Conservation (phyloP, 352 stramenopile species). For the Pythium sukuiense region DNA sequence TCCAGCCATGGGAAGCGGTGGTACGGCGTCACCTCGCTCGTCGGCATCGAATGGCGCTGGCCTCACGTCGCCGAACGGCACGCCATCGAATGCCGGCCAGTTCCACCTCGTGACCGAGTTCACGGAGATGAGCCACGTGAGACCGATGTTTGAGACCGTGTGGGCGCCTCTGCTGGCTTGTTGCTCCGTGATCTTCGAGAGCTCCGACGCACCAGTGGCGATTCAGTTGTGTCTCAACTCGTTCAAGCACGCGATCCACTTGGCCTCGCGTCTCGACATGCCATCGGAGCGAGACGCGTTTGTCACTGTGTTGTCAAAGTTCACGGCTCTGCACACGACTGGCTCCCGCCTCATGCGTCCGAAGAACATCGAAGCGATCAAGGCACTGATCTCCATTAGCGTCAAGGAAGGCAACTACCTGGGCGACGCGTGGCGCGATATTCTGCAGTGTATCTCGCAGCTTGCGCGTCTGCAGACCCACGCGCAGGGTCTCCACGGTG, state of each 20-base stretch:
- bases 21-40: slow-evolving; percentile 17
- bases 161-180: slow-evolving; percentile 97
- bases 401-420: slow-evolving; percentile 97
- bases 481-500: slow-evolving; percentile 85
- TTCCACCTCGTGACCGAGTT: slow-evolving; percentile 73
- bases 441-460: slow-evolving; percentile 97
- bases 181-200: slow-evolving; percentile 97
- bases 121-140: slow-evolving; percentile 76
- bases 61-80: slow-evolving; percentile 1
- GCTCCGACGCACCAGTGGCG: slow-evolving; percentile 88
- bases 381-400: slow-evolving; percentile 96
- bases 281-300: slow-evolving; percentile 94
- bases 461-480: slow-evolving; percentile 96
- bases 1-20: slow-evolving; percentile 28
- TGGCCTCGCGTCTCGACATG: slow-evolving; percentile 89
- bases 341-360: slow-evolving; percentile 92
- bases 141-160: slow-evolving; percentile 98
- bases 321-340: slow-evolving; percentile 93
- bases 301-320: slow-evolving; percentile 95
- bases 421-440: slow-evolving; percentile 94
- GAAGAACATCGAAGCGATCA: slow-evolving; percentile 98
- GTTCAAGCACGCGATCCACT: slow-evolving; percentile 94
- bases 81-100: slow-evolving; percentile 16
- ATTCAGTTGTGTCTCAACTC: slow-evolving; percentile 94
- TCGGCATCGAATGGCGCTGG: background rate